These are phyloP conservation scores for Penicillium psychrofluorescens DNA, from an alignment of 495 filamentous ascomycete genomes.

Conservation along the genomic window DNA sequence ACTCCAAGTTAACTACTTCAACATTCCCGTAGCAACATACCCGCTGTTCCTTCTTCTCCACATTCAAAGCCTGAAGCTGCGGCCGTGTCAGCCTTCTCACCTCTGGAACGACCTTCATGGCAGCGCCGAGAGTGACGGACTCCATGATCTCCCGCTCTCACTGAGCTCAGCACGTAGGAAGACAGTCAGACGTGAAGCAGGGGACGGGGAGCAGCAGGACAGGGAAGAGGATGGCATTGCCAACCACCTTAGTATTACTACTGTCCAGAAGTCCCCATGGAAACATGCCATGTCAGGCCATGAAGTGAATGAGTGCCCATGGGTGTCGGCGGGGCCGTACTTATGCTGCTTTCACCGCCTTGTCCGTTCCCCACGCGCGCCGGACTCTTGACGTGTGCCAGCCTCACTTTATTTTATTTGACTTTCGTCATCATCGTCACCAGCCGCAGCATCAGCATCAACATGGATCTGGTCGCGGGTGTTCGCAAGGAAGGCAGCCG, in stretches of 20 bases:
- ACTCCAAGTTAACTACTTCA: not conserved
- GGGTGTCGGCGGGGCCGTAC: too few species aligned
- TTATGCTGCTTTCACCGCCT: constrained; percentile 11
- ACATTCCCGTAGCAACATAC: constrained; percentile 1
- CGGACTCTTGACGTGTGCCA: not conserved
- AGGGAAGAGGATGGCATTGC: too few species aligned
- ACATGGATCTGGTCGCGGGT: constrained; percentile 89
- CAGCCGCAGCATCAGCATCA: constrained; percentile 1
- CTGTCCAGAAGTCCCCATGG: too few species aligned
- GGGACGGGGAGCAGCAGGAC: constrained; percentile 39
- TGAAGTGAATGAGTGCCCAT: too few species aligned
- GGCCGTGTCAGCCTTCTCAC: constrained; percentile 2
- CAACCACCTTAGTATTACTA: too few species aligned
- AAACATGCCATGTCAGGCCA: too few species aligned
- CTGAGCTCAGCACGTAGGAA: too few species aligned
- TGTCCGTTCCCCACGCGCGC: too few species aligned
- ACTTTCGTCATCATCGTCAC: not conserved
- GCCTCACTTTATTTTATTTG: not conserved
- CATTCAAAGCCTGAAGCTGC: constrained; percentile 18
- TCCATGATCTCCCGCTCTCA: constrained; percentile 16
- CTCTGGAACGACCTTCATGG: not conserved
- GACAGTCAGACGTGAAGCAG: constrained; percentile 6
- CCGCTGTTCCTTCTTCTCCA: constrained; percentile 26
- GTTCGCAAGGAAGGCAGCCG: constrained; percentile 89
- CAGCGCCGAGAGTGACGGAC: constrained; percentile 5